These are phyloP conservation scores for Dactylellina leptospora DNA, from an alignment of 2,329 filamentous ascomycete genomes.

Conservation along the genomic window DNA sequence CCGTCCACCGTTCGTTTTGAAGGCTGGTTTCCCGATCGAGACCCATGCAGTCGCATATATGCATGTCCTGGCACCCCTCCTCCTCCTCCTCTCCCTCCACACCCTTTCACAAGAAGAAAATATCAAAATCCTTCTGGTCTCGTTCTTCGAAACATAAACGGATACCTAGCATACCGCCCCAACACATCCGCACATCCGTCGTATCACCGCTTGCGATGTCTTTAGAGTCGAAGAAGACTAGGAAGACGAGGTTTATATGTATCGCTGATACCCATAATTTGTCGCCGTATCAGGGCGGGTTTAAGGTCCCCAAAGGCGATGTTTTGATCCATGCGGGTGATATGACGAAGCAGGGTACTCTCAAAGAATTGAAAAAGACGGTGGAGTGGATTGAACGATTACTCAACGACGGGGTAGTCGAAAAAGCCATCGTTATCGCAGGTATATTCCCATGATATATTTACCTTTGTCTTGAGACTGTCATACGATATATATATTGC, in stretches of 20 bases:
- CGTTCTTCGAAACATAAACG: background rate
- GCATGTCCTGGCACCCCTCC: too few relatives aligned
- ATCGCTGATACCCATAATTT: constrained; percentile 78
- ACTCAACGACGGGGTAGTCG: constrained; percentile 15
- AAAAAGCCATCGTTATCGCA: constrained; percentile 26
- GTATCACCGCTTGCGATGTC: background rate
- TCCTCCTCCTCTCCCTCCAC: background rate
- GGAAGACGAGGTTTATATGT: constrained; percentile 46
- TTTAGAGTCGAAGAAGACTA: constrained; percentile 5
- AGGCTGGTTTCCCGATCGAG: too few relatives aligned
- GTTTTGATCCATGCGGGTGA: constrained; percentile 80
- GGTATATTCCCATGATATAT: constrained; percentile 36
- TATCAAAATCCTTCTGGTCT: background rate
- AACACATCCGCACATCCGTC: constrained; percentile 28
- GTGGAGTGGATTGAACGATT: constrained; percentile 69
- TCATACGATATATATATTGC: background rate
- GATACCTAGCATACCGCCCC: constrained; percentile 9
- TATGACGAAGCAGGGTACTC: constrained; percentile 75
- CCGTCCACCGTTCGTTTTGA: too few relatives aligned
- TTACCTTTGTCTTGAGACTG: background rate
- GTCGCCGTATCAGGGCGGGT: constrained; percentile 47
- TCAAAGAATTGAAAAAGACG: constrained; percentile 67
- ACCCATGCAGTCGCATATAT: too few relatives aligned
- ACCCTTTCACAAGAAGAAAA: background rate
- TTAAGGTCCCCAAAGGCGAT: constrained; percentile 72